phyloP scores from a whole-genome alignment of 345 rosid genomes.

The Carallia pectinifolia region DNA sequence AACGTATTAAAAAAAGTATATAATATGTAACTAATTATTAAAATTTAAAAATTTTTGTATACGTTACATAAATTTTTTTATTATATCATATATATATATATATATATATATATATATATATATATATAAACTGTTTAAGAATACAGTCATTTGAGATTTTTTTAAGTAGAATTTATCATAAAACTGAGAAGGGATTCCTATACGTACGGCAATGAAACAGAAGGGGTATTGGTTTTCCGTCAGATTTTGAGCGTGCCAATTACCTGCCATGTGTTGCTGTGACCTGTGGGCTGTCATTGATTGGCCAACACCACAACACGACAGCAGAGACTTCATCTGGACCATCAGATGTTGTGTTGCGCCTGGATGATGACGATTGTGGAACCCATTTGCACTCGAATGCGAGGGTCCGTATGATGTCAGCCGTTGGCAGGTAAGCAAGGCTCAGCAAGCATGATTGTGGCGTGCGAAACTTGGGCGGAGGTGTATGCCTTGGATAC shows the following conservation, averaged over 20 bases:
- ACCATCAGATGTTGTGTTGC: background rate
- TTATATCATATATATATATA: no score
- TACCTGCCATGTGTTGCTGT: background rate
- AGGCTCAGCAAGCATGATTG: background rate
- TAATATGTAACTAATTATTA: no score
- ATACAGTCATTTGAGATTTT: no score
- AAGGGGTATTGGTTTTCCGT: background rate
- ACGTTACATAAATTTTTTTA: no score
- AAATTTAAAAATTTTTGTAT: no score
- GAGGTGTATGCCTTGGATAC: background rate
- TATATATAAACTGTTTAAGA: no score
- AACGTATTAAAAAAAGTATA: no score
- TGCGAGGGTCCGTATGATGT: conserved; percentile 3
- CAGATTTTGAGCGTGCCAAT: background rate
- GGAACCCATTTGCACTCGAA: background rate
- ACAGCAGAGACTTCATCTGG: background rate
- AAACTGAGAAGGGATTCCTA: no score
- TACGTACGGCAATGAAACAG: no score
- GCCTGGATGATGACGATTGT: background rate
- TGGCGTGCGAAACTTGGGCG: background rate
- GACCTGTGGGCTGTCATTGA: background rate
- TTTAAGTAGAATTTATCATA: no score
- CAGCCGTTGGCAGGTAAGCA: conserved; percentile 2
- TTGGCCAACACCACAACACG: background rate
- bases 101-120: no score